Evolutionary conservation across 2,329 filamentous ascomycete species (phyloP).

Genomic region (Alternaria brassicicola): DNA sequence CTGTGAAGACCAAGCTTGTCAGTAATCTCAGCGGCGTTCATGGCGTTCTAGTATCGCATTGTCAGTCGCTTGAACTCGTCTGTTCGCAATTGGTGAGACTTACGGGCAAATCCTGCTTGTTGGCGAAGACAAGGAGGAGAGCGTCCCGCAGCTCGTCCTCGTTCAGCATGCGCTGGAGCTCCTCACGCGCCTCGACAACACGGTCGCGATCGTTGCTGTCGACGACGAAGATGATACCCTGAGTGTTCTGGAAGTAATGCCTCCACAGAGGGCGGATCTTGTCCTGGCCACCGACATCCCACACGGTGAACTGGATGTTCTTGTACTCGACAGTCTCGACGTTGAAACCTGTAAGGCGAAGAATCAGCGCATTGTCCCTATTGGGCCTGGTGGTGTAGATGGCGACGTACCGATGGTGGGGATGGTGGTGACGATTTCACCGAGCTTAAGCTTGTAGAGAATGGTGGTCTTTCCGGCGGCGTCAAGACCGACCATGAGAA

Average conservation of each 20-base stretch:
- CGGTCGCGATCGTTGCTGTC: constrained; percentile 91
- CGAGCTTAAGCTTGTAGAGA: constrained; percentile 98
- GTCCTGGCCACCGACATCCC: constrained; percentile 98
- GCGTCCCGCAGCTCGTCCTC: constrained; percentile 98
- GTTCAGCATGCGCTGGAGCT: constrained; percentile 96
- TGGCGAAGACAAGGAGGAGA: constrained; percentile 92
- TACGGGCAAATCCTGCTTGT: constrained; percentile 94
- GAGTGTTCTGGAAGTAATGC: constrained; percentile 95
- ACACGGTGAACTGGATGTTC: constrained; percentile 99
- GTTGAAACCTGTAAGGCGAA: constrained; percentile 72
- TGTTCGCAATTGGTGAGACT: constrained; percentile 48
- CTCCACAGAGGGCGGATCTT: constrained; percentile 98
- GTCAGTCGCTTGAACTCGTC: constrained; percentile 20
- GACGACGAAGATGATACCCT: constrained; percentile 98
- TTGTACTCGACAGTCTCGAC: constrained; percentile 99
- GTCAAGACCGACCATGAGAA: constrained; percentile 97
- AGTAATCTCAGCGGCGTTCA: constrained; percentile 99
- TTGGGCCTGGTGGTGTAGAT: constrained; percentile 3
- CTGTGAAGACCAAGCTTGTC: constrained; percentile 99
- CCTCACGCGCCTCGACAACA: constrained; percentile 90
- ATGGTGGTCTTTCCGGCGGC: constrained; percentile 97
- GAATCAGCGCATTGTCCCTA: constrained; percentile 32
- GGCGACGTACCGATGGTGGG: constrained; percentile 76
- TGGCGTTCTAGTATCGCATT: constrained; percentile 75
- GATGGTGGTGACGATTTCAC: constrained; percentile 97